Conservation (phyloP, 73 alveolate genomes). For the Diophrys appendiculata region DNA sequence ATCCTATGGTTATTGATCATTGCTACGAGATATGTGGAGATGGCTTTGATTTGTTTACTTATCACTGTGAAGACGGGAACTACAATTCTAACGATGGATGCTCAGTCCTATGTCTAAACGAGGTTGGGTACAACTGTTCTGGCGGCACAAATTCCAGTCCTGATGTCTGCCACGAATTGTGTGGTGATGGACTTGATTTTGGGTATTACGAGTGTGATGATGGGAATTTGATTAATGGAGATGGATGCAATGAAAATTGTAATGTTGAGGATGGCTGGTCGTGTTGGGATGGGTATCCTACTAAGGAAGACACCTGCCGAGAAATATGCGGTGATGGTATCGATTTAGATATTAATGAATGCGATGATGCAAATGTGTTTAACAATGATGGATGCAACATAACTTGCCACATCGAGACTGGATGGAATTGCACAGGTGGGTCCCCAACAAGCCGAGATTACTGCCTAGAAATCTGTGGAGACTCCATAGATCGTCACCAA, state of each 20-base stretch:
- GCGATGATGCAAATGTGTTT: conserved; percentile 51
- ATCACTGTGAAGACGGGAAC: conserved; percentile 70
- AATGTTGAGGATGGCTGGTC: conserved; percentile 20
- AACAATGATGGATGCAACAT: conserved; percentile 41
- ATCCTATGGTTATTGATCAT: conserved; percentile 8
- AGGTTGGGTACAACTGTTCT: conserved; percentile 21
- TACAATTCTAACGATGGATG: conserved; percentile 62
- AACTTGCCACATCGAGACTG: conserved; percentile 31
- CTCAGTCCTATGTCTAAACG: conserved; percentile 16
- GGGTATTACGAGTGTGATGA: conserved; percentile 33
- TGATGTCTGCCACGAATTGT: conserved; percentile 35
- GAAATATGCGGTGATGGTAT: conserved; percentile 64
- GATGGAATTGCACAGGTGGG: conserved; percentile 36
- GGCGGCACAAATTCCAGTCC: conserved; percentile 27
- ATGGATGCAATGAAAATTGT: conserved; percentile 22
- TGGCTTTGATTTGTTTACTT: conserved; percentile 27
- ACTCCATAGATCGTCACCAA: not conserved
- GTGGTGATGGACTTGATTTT: conserved; percentile 35
- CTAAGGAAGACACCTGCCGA: conserved; percentile 32
- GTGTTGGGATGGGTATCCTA: conserved; percentile 28
- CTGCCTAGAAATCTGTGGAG: conserved; percentile 20
- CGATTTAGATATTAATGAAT: conserved; percentile 12
- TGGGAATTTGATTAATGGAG: conserved; percentile 28
- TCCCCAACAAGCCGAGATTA: not conserved
- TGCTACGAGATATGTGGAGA: conserved; percentile 62